Base-by-base conservation (phyloP, 2,329 filamentous ascomycete genomes). In the Colletotrichum sp. region DNA sequence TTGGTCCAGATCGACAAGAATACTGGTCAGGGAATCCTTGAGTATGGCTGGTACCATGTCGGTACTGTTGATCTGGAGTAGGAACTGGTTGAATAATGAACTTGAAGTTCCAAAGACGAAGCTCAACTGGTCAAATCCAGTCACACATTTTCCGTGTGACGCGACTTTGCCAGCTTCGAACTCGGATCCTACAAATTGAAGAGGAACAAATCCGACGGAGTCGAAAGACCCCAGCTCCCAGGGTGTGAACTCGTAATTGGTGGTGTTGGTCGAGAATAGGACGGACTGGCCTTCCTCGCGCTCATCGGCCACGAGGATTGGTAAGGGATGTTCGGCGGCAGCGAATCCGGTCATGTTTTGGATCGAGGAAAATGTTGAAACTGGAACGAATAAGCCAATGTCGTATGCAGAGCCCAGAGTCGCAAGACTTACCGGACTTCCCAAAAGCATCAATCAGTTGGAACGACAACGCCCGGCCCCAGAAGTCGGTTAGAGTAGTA, bases 41-140 rank as follows among this genome's bases (percentile, higher is more conserved):
- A 87, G 82, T 32, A 81, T 79, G 30, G 75, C n/a, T 60, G 68
- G 71, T n/a, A 78, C 48, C 30, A 67, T 38, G 83, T 82, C n/a
- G 79, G 77, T 81, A 18, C 81, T 62, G 56, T 79, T 85, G 75
- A 86, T 82, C 80, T 87, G 28, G 91, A 97, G 43, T 92, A 97
- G 88, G 89, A 97, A 88, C 71, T 93, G 87, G 85, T 97, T 97
- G 88, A 97, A 97, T 5, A 97, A 88, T 10, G 93, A 93, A 18
- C 93, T 95, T 13, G 93, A 95, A 1, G 95, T 97, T 74, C 95
- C 95, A 91, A 96, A 95, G 36, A 96, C 87, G 80, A 92, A 97
- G 3, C 94, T 94, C 8, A 91, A 91, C 79, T 95, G 96, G 83
- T 97, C 95, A 78, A 95, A 96, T 2, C 95, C 95, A 26, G 81